These are phyloP conservation scores for Cephaloascus albidus DNA, from an alignment of 805 yeast species.

Conservation along the genomic window DNA sequence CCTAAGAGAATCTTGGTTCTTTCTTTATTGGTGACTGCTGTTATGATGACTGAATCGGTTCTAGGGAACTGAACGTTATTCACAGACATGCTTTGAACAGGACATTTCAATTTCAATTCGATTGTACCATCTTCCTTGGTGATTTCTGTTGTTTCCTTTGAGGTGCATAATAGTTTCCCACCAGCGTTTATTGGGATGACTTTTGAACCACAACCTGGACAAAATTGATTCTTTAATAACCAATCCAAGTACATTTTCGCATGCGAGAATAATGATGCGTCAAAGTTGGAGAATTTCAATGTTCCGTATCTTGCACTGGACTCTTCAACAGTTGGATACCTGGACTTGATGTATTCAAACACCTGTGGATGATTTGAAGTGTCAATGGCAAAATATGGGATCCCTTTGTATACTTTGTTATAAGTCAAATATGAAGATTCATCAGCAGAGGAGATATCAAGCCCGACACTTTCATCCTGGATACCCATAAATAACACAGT, in stretches of 20 bases:
- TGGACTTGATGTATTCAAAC: conserved; percentile 1
- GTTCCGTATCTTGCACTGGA: conserved; percentile 19
- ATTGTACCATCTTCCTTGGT: conserved; percentile 7
- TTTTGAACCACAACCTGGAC: conserved; percentile 78
- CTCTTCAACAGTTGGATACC: conserved; percentile 3
- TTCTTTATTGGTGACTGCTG: conserved; percentile 60
- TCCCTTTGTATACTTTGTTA: conserved; percentile 44
- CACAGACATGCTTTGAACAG: conserved; percentile 31
- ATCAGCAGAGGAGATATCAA: conserved; percentile 12
- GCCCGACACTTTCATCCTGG: conserved; percentile 34
- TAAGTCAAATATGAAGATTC: conserved; percentile 27
- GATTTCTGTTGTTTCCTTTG: conserved; percentile 4
- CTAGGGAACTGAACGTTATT: conserved; percentile 86
- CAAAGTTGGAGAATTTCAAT: conserved; percentile 24
- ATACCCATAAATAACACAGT: conserved; percentile 30
- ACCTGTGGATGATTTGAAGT: conserved; percentile 20
- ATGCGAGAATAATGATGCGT: conserved; percentile 69
- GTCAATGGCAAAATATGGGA: conserved; percentile 60
- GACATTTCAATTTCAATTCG: conserved; percentile 18
- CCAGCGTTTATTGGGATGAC: conserved; percentile 63
- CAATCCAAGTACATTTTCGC: conserved; percentile 82
- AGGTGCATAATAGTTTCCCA: conserved; percentile 45
- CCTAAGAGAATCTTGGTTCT: conserved; percentile 63
- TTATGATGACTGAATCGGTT: conserved; percentile 82
- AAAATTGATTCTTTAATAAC: conserved; percentile 62